Base-by-base conservation (phyloP, 495 filamentous ascomycete genomes). In the Elaphomyces granulatus region DNA sequence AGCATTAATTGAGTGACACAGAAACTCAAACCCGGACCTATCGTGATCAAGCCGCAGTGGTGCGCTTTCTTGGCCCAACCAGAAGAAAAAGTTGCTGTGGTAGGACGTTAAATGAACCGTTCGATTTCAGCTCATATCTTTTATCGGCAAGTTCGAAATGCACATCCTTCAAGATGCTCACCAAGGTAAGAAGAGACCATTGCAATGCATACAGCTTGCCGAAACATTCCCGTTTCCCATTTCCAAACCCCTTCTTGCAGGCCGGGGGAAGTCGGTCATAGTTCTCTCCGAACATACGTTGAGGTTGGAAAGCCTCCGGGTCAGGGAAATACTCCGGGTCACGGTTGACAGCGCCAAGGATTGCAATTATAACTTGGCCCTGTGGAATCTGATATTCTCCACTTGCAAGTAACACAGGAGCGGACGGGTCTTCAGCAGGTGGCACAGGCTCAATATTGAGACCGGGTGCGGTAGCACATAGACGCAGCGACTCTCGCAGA, bases 401-500 rank as follows among this genome's bases (percentile, higher is more conserved):
- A 2, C 73, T 77, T 1, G 63, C 68, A 3, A 82, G 51, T 3
- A 60, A 39, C 9, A 68, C 49, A n/a, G n/a, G n/a, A n/a, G n/a
- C n/a, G 43, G 23, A n/a, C 12, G 63, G 62, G 19, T 64, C 67
- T 46, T 72, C 64, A 35, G 74, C 61, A n/a, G 69, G 61, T 14
- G 64, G 60, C 35, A 67, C 46, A 9, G 67, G 59, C 41, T 71
- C 65, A 41, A 69, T 66, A 51, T 78, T 78, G 56, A 82, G 76
- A 1, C 65, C 60, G 0, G 78, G 69, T 14, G 81, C 82, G 2
- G 79, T 73, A 2, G 81, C 71, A 15, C 63, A 67, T 0, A 87
- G 58, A 28, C 85, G 75, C 15, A 88, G 59, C 0, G 82, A 71
- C 57, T 93, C 85, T 7, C 80, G 72, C 26, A 90, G 64, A 37